Base-by-base conservation (phyloP, 257 asterid genomes). In the Salvia splendens region DNA sequence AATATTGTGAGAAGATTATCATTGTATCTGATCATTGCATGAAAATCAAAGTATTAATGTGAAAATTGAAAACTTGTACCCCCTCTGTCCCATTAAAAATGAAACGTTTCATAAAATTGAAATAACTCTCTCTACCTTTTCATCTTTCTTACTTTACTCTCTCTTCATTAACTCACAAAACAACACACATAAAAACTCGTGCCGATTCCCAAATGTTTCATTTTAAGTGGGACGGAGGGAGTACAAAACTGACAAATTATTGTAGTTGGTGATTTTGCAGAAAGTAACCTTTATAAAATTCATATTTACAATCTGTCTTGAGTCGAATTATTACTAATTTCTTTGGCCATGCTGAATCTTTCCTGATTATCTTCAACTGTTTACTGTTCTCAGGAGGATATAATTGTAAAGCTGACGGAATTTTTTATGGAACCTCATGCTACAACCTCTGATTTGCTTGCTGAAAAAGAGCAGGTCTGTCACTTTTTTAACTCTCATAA, bases 361-460 rank as follows among this genome's bases (percentile, higher is more conserved):
- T 50, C 36, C 40, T 56, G 17, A 60, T 58, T 60, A 57, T 32
- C 52, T 73, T 70, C 60, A 12, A 36, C 48, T 11, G 33, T 12
- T 48, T 40, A 49, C 53, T 67, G 35, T 72, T 58, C 55, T 49
- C 89, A 94, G 99, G 99, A 94, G 76, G 99, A 91, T 79, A 77
- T 94, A 12, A 75, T 91, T 68, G 69, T 74, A 20, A 91, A 85
- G 87, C 68, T 94, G 86, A 67, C 88, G 12, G 96, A 91, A 8
- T 94, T 94, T 75, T 73, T 94, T 87, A 81, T 79, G 82, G 89
- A 87, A 61, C 99, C 99, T 71, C 86, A 83, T 73, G 95, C 95
- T 46, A 84, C 89, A 12, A 79, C 95, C 64, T 51, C 89, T 16
- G 96, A 86, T 43, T 73, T 84, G 62, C 95, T 91, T 66, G 79